phyloP scores from a whole-genome alignment of 2,329 filamentous ascomycete genomes.

The Pseudogymnoascus pannorum region DNA sequence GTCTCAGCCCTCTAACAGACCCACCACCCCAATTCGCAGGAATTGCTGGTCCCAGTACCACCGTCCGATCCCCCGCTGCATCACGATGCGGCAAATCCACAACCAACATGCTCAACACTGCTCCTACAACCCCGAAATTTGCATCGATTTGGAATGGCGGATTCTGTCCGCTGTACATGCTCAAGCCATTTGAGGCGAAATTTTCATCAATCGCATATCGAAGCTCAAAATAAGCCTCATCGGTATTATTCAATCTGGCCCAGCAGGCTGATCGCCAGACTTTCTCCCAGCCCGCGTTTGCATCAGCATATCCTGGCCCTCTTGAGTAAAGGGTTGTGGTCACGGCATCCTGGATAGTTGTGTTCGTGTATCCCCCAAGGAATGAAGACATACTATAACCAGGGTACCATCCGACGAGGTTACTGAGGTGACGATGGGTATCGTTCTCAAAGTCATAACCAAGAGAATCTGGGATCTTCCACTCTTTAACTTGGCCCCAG shows the following conservation, averaged over 20 bases:
- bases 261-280: conserved; percentile 51
- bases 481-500: conserved; percentile 42
- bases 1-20: conserved; percentile 36
- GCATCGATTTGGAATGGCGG: conserved; percentile 53
- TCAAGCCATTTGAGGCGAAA: conserved; percentile 42
- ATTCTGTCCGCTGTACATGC: conserved; percentile 41
- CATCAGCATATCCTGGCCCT: conserved; percentile 41
- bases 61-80: conserved; percentile 20
- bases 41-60: conserved; percentile 42
- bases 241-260: conserved; percentile 46
- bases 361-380: conserved; percentile 36
- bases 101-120: conserved; percentile 43
- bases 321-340: conserved; percentile 38
- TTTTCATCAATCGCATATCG: conserved; percentile 42
- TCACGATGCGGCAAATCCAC: conserved; percentile 38
- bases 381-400: conserved; percentile 42
- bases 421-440: conserved; percentile 47
- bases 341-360: conserved; percentile 38
- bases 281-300: conserved; percentile 51
- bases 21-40: conserved; percentile 38
- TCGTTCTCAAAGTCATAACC: conserved; percentile 35
- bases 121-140: conserved; percentile 46
- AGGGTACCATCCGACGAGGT: conserved; percentile 50
- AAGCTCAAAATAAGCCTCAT: conserved; percentile 40
- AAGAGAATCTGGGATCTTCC: conserved; percentile 35